phyloP scores from a whole-genome alignment of 2,329 filamentous ascomycete genomes.

The Claviceps capensis region DNA sequence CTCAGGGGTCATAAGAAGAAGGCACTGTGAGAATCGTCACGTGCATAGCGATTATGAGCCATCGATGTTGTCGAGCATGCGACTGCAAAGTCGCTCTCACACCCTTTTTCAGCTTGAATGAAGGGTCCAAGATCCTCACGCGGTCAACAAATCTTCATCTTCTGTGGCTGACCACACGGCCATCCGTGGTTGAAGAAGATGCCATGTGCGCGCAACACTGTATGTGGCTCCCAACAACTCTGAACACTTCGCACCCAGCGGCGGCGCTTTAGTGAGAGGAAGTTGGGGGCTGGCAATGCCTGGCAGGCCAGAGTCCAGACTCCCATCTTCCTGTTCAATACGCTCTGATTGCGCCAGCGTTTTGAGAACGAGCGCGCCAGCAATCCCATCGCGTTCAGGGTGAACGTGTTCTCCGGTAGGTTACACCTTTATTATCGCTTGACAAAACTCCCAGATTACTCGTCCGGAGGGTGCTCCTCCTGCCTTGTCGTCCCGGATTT shows the following conservation, averaged over 20 bases:
- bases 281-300: not conserved
- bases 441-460: not conserved
- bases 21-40: conserved; percentile 21
- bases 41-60: conserved; percentile 21
- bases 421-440: not conserved
- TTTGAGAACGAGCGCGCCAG: conserved; percentile 4
- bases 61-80: conserved; percentile 7
- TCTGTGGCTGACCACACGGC: not conserved
- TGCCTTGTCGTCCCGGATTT: not conserved
- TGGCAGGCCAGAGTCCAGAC: not conserved
- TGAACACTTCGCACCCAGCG: conserved; percentile 3
- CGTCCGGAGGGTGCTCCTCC: not conserved
- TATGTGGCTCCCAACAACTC: conserved; percentile 4
- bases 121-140: not conserved
- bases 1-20: not conserved
- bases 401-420: conserved; percentile 2
- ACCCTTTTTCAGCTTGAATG: not conserved
- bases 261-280: conserved; percentile 3
- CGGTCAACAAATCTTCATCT: not conserved
- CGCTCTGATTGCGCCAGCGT: conserved; percentile 5
- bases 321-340: conserved; percentile 5
- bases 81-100: not conserved
- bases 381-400: conserved; percentile 1
- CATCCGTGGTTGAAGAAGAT: not conserved
- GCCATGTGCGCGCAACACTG: conserved; percentile 5